Evolutionary conservation across 2,329 filamentous ascomycete genomes (phyloP).

Genomic region (Talaromyces atroroseus): DNA sequence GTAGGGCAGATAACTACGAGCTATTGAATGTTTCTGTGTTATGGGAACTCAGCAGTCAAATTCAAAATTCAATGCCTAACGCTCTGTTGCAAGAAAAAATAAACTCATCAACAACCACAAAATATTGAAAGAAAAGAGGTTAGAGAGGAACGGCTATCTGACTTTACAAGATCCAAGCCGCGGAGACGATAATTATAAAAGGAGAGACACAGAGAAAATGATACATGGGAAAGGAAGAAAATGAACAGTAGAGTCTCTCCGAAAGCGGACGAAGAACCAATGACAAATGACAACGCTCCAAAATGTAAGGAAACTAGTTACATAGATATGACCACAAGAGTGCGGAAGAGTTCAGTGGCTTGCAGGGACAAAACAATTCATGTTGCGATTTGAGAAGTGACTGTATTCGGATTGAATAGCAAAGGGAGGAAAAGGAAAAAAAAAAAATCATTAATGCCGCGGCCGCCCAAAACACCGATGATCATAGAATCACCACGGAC

Average conservation of each 20-base stretch:
- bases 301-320: conserved; percentile 8
- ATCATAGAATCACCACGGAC: neutral
- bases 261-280: conserved; percentile 5
- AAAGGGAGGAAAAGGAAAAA: conserved; percentile 16
- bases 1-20: no score
- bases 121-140: conserved; percentile 42
- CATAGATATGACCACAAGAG: conserved; percentile 5
- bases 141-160: neutral
- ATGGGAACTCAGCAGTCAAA: neutral
- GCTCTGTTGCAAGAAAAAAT: neutral
- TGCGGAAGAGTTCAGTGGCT: neutral
- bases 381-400: conserved; percentile 3
- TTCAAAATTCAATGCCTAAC: conserved; percentile 3
- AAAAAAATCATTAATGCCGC: conserved; percentile 13
- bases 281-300: conserved; percentile 11
- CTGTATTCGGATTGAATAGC: conserved; percentile 11
- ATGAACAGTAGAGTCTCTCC: conserved; percentile 8
- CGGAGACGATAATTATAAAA: conserved; percentile 40
- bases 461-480: conserved; percentile 8
- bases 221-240: conserved; percentile 14
- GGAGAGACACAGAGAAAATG: conserved; percentile 10
- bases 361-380: neutral
- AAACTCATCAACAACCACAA: conserved; percentile 35
- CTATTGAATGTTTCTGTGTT: no score
- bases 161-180: conserved; percentile 51